These are phyloP conservation scores for Claviceps lovelessii DNA, from an alignment of 2,329 filamentous ascomycete species.

Conservation along the genomic window DNA sequence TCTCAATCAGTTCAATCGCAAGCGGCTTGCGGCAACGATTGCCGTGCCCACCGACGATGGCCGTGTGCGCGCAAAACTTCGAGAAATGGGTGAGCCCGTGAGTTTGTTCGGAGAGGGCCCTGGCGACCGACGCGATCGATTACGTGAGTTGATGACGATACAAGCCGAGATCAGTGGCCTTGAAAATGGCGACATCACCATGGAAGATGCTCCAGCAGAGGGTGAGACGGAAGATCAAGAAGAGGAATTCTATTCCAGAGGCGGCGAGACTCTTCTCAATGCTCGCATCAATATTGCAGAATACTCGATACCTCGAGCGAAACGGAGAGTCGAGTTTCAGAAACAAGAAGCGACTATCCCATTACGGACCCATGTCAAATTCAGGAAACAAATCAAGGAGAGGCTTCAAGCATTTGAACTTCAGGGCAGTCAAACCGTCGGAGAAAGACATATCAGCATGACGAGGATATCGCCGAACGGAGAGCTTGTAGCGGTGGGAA, in stretches of 20 bases:
- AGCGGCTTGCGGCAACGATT: constrained; percentile 74
- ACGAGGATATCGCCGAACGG: constrained; percentile 80
- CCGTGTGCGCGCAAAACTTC: constrained; percentile 64
- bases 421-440: constrained; percentile 84
- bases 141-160: constrained; percentile 66
- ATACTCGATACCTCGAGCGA: constrained; percentile 73
- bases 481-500: constrained; percentile 72
- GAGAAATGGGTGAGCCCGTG: constrained; percentile 82
- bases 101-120: constrained; percentile 88
- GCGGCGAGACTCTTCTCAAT: constrained; percentile 56
- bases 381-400: constrained; percentile 79
- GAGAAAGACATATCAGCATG: constrained; percentile 82
- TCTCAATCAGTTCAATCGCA: constrained; percentile 77
- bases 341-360: constrained; percentile 70
- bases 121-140: constrained; percentile 69
- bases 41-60: constrained; percentile 89
- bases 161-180: constrained; percentile 48
- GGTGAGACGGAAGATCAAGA: constrained; percentile 60
- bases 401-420: constrained; percentile 71
- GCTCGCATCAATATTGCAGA: constrained; percentile 66
- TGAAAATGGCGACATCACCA: constrained; percentile 43
- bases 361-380: constrained; percentile 79
- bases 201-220: constrained; percentile 45
- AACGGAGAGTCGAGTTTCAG: constrained; percentile 61
- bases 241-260: constrained; percentile 91